These are phyloP conservation scores for Pestalotiopsis sp. DNA, from an alignment of 2,329 filamentous ascomycete species.

Conservation along the genomic window DNA sequence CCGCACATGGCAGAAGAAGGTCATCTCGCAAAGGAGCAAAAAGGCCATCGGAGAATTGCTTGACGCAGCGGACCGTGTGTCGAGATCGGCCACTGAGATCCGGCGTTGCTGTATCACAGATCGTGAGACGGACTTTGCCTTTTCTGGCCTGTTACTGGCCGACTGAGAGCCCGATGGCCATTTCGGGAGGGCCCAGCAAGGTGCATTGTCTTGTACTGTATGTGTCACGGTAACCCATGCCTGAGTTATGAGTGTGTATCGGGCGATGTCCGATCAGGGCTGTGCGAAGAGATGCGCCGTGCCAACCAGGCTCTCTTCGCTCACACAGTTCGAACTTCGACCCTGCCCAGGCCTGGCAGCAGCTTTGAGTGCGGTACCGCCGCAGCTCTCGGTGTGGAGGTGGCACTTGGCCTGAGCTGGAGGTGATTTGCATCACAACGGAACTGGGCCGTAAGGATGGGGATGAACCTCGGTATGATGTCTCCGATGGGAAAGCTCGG, in stretches of 20 bases:
- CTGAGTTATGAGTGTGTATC: neutral
- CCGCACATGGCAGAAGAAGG: neutral
- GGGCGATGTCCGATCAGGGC: neutral
- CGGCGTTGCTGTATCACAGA: neutral
- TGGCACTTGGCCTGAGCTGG: neutral
- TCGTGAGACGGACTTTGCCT: constrained; percentile 1
- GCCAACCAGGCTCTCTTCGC: neutral
- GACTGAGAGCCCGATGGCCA: neutral
- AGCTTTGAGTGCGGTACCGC: neutral
- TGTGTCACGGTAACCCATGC: neutral
- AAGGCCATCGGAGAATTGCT: constrained; percentile 1
- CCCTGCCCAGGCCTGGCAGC: neutral
- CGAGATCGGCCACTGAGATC: constrained; percentile 10
- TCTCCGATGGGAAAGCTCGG: neutral
- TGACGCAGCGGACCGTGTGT: constrained; percentile 1
- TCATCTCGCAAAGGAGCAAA: neutral
- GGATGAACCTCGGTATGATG: neutral
- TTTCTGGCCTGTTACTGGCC: neutral
- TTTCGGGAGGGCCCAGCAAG: neutral
- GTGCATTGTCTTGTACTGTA: neutral
- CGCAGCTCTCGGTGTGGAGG: neutral
- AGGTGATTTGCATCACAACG: neutral
- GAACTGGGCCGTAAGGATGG: neutral
- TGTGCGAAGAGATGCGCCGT: neutral
- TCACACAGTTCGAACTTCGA: neutral